Percentiles rank a stretch among this genome's conserved stretches.
Evolutionary conservation across 1,284 basidiomycete genomes (phyloP).

Genomic region (Somion occarium): DNA sequence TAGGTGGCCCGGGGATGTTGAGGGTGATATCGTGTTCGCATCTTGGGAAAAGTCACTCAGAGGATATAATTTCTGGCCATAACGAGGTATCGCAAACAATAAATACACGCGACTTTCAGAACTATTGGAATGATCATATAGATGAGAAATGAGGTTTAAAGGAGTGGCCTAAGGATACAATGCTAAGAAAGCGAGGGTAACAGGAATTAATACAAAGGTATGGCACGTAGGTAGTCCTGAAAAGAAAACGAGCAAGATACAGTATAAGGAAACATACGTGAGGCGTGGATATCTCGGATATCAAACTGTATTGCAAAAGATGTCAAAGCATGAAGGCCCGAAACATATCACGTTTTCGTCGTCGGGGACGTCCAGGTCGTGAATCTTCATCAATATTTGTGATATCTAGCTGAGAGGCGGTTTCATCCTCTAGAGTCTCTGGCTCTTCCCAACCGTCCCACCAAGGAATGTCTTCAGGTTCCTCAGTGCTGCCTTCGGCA

Average conservation of each 20-base stretch:
- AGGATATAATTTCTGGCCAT: no score
- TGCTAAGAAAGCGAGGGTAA: neutral
- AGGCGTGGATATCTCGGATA: neutral
- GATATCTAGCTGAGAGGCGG: no score
- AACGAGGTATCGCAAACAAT: no score
- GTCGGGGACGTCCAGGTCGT: no score
- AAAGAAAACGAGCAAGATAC: neutral
- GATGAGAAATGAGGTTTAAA: neutral
- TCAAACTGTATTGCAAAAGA: neutral
- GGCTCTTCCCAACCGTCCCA: conserved; percentile 15
- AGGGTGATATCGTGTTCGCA: no score
- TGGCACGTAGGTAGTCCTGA: neutral
- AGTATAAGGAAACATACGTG: neutral
- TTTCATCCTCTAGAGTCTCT: conserved; percentile 1
- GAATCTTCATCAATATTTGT: no score
- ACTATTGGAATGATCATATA: no score
- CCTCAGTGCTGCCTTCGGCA: neutral
- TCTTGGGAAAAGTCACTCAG: no score
- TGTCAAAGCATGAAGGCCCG: neutral
- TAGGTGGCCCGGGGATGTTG: no score
- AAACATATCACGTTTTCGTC: neutral
- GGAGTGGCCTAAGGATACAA: neutral
- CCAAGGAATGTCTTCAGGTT: conserved; percentile 7
- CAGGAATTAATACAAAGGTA: neutral
- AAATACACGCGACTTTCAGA: no score